Base-by-base conservation (phyloP, 306 rosid genomes). In the Medicago lupulina region DNA sequence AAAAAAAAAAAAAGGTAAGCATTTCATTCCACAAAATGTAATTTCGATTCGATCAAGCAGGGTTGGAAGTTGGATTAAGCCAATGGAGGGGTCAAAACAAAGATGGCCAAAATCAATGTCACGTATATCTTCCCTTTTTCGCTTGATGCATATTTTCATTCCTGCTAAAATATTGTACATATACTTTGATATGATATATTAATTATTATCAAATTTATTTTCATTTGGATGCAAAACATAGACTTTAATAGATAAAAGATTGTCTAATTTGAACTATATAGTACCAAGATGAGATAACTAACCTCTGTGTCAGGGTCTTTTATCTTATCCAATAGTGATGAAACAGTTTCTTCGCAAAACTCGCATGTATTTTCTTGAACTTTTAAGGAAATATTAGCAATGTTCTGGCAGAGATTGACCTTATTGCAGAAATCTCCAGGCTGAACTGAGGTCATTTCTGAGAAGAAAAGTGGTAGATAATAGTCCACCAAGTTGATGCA, bases 281-380 rank as follows among this genome's bases (percentile, higher is more conserved):
- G 19, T 39, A 62, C 50, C 25, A 75, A 44, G 76, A 38, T 23
- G 53, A 75, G 58, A 70, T 57, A 25, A 68, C 82, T 62, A 65
- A 92, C 99, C 96, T 92, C 82, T 1, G 90, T 88, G 79, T 87
- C 92, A 25, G 97, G 96, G 80, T 95, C 93, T 76, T 85, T 79
- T 85, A 95, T 57, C 91, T 90, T 95, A 47, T 23, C 70, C 80
- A 85, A 49, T 67, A 90, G 62, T 44, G 83, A 87, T 31, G 93
- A 83, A 82, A 95, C 75, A 46, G 93, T 72, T 25, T 79, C 88
- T 80, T 90, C 82, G 78, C 99, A 90, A 67, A 87, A 80, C 12
- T 36, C 92, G 73, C 97, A 92, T 79, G 89, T 81, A 77, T 92
- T 85, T 77, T 89, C 89, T 47, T 75, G 84, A 80, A 90, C 49